Evolutionary conservation across 192 early-diverging fungal genomes (phyloP).

Genomic region (Coemansia sp.): DNA sequence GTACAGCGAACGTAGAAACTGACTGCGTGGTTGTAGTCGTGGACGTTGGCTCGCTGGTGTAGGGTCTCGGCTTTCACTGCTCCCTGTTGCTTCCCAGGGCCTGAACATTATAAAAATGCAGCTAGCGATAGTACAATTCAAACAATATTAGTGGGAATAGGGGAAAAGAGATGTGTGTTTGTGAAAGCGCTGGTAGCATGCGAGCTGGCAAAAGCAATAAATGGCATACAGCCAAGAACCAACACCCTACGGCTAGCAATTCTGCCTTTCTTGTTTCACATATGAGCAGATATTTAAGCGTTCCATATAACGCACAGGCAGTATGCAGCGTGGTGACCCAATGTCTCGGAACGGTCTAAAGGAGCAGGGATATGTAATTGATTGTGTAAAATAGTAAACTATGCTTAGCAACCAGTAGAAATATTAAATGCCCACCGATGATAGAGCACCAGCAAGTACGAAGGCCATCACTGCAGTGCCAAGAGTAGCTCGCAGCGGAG

Average conservation of each 20-base stretch:
- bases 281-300: background rate
- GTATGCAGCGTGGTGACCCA: background rate
- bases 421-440: slow-evolving; percentile 17
- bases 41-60: background rate
- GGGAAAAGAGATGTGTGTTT: background rate
- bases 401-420: background rate
- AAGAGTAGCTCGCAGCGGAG: slow-evolving; percentile 4
- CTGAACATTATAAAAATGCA: background rate
- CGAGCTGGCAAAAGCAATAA: too few species aligned
- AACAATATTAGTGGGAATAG: background rate
- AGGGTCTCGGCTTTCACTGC: slow-evolving; percentile 3
- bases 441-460: slow-evolving; percentile 16
- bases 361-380: background rate
- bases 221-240: too few species aligned
- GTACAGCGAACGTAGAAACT: slow-evolving; percentile 44
- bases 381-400: background rate
- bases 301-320: background rate
- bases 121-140: background rate
- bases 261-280: background rate
- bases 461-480: slow-evolving; percentile 16
- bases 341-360: background rate
- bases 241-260: background rate
- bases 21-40: slow-evolving; percentile 22
- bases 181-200: background rate
- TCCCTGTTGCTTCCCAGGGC: slow-evolving; percentile 2